These are phyloP conservation scores for Pythium coloratum DNA, from an alignment of 352 stramenopile species.

Conservation along the genomic window DNA sequence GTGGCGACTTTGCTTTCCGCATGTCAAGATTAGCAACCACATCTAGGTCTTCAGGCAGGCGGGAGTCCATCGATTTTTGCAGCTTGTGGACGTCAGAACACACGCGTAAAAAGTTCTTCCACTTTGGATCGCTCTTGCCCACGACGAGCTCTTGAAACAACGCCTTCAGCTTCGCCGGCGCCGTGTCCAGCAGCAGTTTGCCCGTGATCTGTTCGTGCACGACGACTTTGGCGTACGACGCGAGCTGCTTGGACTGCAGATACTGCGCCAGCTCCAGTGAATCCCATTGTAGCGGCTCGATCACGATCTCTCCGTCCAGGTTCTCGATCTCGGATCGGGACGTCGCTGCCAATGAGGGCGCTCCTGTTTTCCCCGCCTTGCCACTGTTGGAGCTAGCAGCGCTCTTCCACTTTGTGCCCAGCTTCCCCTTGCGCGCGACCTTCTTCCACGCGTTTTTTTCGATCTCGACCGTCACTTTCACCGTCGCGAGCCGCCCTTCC, in stretches of 20 bases:
- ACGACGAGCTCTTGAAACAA: constrained; percentile 38
- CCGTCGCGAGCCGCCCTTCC: constrained; percentile 54
- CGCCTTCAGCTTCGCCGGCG: constrained; percentile 39
- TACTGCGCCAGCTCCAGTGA: constrained; percentile 60
- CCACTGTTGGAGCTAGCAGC: constrained; percentile 22
- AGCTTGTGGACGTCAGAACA: constrained; percentile 46
- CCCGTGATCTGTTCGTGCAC: constrained; percentile 66
- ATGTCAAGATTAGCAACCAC: not conserved
- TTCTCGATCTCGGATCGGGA: constrained; percentile 19
- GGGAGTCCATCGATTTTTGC: constrained; percentile 25
- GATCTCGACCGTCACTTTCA: constrained; percentile 52
- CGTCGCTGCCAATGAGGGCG: not conserved
- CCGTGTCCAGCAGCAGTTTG: constrained; percentile 51
- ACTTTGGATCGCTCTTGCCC: constrained; percentile 38
- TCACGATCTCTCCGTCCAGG: constrained; percentile 17
- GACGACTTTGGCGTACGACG: constrained; percentile 47
- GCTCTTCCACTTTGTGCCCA: constrained; percentile 63
- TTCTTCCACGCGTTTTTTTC: constrained; percentile 56
- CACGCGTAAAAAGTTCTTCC: constrained; percentile 48
- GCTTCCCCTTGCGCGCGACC: constrained; percentile 47
- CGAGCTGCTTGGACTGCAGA: constrained; percentile 48
- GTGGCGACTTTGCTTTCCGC: not conserved
- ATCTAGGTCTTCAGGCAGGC: not conserved
- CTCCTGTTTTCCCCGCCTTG: not conserved
- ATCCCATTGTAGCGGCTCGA: constrained; percentile 51